Conservation (phyloP, 2,329 filamentous ascomycete genomes). For the Aspergillus caelatus region DNA sequence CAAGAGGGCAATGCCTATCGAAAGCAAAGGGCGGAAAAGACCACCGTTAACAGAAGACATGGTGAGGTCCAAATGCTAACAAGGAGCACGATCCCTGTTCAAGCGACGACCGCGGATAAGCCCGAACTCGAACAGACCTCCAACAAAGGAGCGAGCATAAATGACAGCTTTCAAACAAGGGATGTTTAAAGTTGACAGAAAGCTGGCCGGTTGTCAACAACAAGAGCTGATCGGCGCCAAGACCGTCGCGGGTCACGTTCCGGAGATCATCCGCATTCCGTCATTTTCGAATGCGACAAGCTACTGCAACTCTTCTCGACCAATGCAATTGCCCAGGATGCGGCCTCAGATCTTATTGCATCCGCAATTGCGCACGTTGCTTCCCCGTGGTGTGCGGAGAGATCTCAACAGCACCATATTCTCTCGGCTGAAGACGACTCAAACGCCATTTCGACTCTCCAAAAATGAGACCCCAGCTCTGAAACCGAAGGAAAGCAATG, state of each 20-base stretch:
- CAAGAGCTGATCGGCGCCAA: slow-evolving; percentile 4
- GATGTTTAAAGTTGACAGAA: background rate
- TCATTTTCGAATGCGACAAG: slow-evolving; percentile 3
- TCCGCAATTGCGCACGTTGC: slow-evolving; percentile 31
- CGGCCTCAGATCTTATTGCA: slow-evolving; percentile 30
- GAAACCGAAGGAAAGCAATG: slow-evolving; percentile 24
- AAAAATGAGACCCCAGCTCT: slow-evolving; percentile 24
- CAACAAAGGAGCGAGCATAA: background rate
- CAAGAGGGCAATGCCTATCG: slow-evolving; percentile 28
- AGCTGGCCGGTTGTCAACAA: slow-evolving; percentile 2
- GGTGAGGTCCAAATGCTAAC: slow-evolving; percentile 8
- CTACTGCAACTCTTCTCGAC: background rate
- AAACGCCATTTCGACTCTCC: slow-evolving; percentile 25
- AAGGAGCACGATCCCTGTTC: background rate
- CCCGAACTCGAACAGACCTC: background rate
- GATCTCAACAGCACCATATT: slow-evolving; percentile 31
- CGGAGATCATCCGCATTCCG: slow-evolving; percentile 10
- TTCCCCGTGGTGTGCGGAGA: slow-evolving; percentile 29
- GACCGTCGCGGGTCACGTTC: slow-evolving; percentile 13
- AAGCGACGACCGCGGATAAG: background rate
- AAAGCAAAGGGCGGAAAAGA: slow-evolving; percentile 28
- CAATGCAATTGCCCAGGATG: slow-evolving; percentile 22
- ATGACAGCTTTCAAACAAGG: background rate
- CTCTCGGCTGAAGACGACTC: slow-evolving; percentile 33
- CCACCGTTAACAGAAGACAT: slow-evolving; percentile 35